Conservation (phyloP, 805 yeast species). For the Candida boleticola region DNA sequence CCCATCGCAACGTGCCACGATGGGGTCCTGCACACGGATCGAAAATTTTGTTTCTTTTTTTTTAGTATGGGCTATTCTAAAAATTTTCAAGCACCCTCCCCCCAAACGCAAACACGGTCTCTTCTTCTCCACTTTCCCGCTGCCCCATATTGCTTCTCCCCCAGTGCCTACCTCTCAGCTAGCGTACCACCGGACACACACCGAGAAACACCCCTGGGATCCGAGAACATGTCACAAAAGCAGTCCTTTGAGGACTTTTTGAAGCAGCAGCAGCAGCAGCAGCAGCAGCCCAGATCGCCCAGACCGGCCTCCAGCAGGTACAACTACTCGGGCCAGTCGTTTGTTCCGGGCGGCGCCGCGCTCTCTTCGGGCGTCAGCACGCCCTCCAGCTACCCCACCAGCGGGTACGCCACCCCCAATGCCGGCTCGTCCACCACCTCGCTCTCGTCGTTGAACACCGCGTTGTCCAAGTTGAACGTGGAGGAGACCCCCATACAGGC, state of each 20-base stretch:
- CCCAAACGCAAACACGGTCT: no score
- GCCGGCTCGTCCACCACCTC: slow-evolving; percentile 63
- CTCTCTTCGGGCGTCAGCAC: slow-evolving; percentile 5
- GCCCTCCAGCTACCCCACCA: slow-evolving; percentile 19
- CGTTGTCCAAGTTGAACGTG: slow-evolving; percentile 57
- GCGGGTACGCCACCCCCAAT: slow-evolving; percentile 35
- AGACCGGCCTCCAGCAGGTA: slow-evolving; percentile 1
- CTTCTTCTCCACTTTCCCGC: no score
- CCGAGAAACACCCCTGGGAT: no score
- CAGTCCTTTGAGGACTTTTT: slow-evolving; percentile 53
- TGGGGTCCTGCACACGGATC: no score
- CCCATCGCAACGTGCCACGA: no score
- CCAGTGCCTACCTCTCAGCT: no score
- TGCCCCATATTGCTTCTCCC: no score
- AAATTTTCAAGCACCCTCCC: background rate
- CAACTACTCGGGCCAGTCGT: slow-evolving; percentile 2
- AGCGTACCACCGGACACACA: no score
- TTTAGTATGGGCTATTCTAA: background rate
- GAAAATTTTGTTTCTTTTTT: no score
- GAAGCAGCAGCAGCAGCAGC: slow-evolving; percentile 41
- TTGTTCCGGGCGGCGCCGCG: slow-evolving; percentile 5
- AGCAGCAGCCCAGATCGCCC: slow-evolving; percentile 23
- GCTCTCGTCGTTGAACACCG: slow-evolving; percentile 66
- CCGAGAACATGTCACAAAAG: slow-evolving; percentile 27
- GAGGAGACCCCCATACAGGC: slow-evolving; percentile 66